Evolutionary conservation across 1,139 yeast species (phyloP), one percentile per base, ranked within the genome.

Genomic region (Lodderomyces pseudojiufengensis): DNA sequence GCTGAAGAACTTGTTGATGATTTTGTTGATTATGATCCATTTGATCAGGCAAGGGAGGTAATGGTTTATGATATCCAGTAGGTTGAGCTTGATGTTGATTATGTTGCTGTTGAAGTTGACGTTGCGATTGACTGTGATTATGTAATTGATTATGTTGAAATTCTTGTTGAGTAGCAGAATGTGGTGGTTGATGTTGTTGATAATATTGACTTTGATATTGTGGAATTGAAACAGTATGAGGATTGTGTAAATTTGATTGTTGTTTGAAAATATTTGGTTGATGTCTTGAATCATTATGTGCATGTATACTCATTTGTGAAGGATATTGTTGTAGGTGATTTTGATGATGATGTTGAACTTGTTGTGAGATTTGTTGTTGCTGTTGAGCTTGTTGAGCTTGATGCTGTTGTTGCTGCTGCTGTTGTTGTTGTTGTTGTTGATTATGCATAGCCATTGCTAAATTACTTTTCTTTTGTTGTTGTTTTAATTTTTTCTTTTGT

Each of bases 11-110:
- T n/a, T n/a, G 31, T 12, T 28, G 26, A 20, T 14, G 44, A 18
- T 21, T 39, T 10, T 32, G 37, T 23, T 36, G 22, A n/a, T 36
- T 22, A 14, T 16, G 14, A 14, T 32, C 32, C 8, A 25, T 14
- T 28, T 38, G 43, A 14, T 37, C 44, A 18, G 41, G 42, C 27
- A 48, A 48, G 12, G 37, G 41, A 11, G 42, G 47, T 15, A 30
- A 43, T 26, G 42, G 45, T 24, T 41, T 39, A 7, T 36, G 45
- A 12, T 32, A 27, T 5, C 23, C 4, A 28, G 34, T 13, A 38
- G 46, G 12, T 35, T 40, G 40, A 21, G 32, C 14, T 23, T 36
- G 37, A 9, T 4, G 24, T 24, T 22, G 40, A 12, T 8, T 26
- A n/a, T 10, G 32, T 15, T 22, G 40, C 9, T 24, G 42, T 24